phyloP scores from a whole-genome alignment of 352 stramenopile species.

The Pythium pectinolyticum region DNA sequence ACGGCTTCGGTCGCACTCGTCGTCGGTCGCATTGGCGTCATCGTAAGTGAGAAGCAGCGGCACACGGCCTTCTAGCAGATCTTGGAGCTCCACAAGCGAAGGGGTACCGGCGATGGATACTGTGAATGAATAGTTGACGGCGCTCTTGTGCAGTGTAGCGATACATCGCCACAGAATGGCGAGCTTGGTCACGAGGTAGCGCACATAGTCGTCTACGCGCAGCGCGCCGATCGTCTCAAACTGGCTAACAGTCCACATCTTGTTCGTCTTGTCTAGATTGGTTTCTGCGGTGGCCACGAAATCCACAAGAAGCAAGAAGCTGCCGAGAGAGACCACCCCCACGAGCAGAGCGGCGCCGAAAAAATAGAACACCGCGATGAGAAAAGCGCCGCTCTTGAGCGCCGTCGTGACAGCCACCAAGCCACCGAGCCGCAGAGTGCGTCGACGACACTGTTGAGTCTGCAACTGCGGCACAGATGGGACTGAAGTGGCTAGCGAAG shows the following conservation, averaged over 20 bases:
- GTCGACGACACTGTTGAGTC: conserved; percentile 1
- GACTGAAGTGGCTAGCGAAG: background rate
- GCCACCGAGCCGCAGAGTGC: conserved; percentile 3
- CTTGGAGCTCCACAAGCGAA: conserved; percentile 13
- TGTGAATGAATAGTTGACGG: conserved; percentile 56
- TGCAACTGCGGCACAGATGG: too few relatives aligned
- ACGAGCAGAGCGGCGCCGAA: conserved; percentile 47
- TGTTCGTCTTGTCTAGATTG: conserved; percentile 2
- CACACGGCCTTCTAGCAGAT: conserved; percentile 26
- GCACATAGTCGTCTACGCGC: conserved; percentile 19
- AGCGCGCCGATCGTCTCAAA: conserved; percentile 22
- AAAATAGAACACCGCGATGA: conserved; percentile 34
- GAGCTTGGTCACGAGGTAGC: conserved; percentile 24
- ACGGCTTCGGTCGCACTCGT: conserved; percentile 8
- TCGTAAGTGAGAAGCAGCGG: conserved; percentile 23
- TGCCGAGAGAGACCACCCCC: conserved; percentile 30
- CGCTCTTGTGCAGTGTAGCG: conserved; percentile 41
- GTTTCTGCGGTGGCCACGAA: conserved; percentile 12
- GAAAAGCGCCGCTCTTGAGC: conserved; percentile 4
- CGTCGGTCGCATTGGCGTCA: background rate
- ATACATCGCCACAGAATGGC: conserved; percentile 23
- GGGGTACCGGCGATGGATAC: conserved; percentile 54
- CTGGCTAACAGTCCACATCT: conserved; percentile 19
- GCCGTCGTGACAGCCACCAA: conserved; percentile 7
- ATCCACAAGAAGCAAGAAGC: conserved; percentile 27